These are phyloP conservation scores for Zygotorulaspora mrakii DNA, from an alignment of 1,139 yeast species.

Conservation along the genomic window DNA sequence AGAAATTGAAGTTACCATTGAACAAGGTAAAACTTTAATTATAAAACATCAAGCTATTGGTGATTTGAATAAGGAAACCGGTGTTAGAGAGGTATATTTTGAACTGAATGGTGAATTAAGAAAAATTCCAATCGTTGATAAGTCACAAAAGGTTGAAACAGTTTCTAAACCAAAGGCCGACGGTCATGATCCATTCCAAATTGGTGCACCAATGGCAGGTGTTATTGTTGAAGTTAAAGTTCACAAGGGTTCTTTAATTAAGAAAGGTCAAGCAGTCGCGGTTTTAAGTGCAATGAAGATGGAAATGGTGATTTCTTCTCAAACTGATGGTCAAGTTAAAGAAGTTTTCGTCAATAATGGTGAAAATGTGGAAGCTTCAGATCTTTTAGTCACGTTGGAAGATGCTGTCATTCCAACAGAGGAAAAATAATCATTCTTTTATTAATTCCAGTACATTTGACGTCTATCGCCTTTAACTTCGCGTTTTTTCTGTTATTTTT, in stretches of 20 bases:
- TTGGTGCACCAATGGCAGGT: slow-evolving; percentile 99
- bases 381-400: slow-evolving; percentile 49
- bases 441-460: too few species aligned
- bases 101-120: slow-evolving; percentile 98
- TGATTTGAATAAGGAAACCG: slow-evolving; percentile 78
- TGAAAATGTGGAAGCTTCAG: slow-evolving; percentile 93
- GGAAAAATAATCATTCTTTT: slow-evolving; percentile 9
- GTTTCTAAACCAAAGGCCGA: slow-evolving; percentile 89
- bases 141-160: slow-evolving; percentile 77
- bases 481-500: not conserved
- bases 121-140: slow-evolving; percentile 88
- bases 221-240: slow-evolving; percentile 93
- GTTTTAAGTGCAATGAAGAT: slow-evolving; percentile 98
- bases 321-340: slow-evolving; percentile 77
- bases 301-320: slow-evolving; percentile 98
- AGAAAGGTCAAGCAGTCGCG: slow-evolving; percentile 95
- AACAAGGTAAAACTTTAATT: slow-evolving; percentile 90
- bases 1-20: slow-evolving; percentile 85
- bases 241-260: slow-evolving; percentile 79
- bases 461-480: too few species aligned
- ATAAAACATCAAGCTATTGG: slow-evolving; percentile 91
- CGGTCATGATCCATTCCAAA: slow-evolving; percentile 78
- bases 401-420: slow-evolving; percentile 23
- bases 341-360: slow-evolving; percentile 79
- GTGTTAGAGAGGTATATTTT: slow-evolving; percentile 93